Evolutionary conservation across 805 yeast species (phyloP).

Genomic region (Cyberlindnera euphorbiae): DNA sequence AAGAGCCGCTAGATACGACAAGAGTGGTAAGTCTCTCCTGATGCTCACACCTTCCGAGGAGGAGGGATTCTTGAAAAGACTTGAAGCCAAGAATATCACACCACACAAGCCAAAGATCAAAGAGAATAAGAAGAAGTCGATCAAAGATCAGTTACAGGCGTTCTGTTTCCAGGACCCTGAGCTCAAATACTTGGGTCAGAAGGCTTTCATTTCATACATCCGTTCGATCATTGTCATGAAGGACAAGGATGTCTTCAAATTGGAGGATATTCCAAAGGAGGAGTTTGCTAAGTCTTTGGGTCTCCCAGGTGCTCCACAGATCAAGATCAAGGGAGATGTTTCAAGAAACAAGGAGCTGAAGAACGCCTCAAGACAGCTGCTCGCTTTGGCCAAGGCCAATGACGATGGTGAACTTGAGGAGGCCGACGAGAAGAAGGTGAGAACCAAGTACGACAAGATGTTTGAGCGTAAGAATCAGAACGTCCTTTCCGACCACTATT

Average conservation of each 20-base stretch:
- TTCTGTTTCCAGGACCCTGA: slow-evolving; percentile 89
- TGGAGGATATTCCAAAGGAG: slow-evolving; percentile 73
- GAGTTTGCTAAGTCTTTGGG: slow-evolving; percentile 86
- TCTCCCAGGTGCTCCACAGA: slow-evolving; percentile 92
- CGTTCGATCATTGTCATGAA: slow-evolving; percentile 80
- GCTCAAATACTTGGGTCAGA: slow-evolving; percentile 88
- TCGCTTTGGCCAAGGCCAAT: slow-evolving; percentile 48
- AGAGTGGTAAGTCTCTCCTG: slow-evolving; percentile 76
- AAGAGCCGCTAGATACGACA: slow-evolving; percentile 91
- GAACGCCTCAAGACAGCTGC: slow-evolving; percentile 71
- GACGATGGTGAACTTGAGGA: slow-evolving; percentile 58
- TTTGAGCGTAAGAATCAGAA: slow-evolving; percentile 92
- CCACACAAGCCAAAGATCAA: slow-evolving; percentile 71
- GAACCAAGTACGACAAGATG: slow-evolving; percentile 93
- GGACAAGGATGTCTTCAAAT: slow-evolving; percentile 80
- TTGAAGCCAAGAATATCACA: slow-evolving; percentile 60
- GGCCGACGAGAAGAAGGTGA: slow-evolving; percentile 39
- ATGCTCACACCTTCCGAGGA: slow-evolving; percentile 84
- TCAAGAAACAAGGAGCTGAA: slow-evolving; percentile 63
- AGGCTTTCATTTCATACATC: slow-evolving; percentile 90
- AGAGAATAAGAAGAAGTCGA: slow-evolving; percentile 63
- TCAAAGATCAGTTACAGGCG: slow-evolving; percentile 81
- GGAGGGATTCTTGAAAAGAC: slow-evolving; percentile 61
- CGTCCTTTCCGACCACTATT: slow-evolving; percentile 83
- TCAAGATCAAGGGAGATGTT: slow-evolving; percentile 56